phyloP scores from a whole-genome alignment of 768 basidiomycete species.

The Coprinellus micaceus region DNA sequence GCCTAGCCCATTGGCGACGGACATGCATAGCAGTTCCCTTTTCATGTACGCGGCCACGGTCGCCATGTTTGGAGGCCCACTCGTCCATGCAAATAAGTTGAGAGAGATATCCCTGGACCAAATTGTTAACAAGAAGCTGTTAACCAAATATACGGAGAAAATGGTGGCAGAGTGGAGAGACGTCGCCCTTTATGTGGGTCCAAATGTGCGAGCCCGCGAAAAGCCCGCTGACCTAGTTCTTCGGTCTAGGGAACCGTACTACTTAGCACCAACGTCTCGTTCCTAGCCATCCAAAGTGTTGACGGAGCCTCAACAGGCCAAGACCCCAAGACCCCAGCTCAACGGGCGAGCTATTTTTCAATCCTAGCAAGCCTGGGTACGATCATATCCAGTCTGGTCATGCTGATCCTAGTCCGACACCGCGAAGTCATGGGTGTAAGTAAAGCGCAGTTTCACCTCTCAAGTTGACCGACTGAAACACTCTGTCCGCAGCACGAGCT shows the following conservation, averaged over 20 bases:
- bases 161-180: slow-evolving; percentile 43
- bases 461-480: neutral
- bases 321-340: slow-evolving; percentile 3
- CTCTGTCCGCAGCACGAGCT: slow-evolving; percentile 1
- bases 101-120: slow-evolving; percentile 45
- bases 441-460: slow-evolving; percentile 21
- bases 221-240: neutral
- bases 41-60: slow-evolving; percentile 34
- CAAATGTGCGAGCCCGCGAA: neutral
- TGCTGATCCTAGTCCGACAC: slow-evolving; percentile 6
- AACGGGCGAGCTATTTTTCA: slow-evolving; percentile 14
- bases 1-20: neutral
- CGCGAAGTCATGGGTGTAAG: slow-evolving; percentile 5
- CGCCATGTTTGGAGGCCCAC: slow-evolving; percentile 43
- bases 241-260: slow-evolving; percentile 10
- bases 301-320: neutral
- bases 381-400: slow-evolving; percentile 10
- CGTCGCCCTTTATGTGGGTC: slow-evolving; percentile 40
- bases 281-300: slow-evolving; percentile 12
- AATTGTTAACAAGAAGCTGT: slow-evolving; percentile 34
- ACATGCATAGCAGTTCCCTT: slow-evolving; percentile 12
- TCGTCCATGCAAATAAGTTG: slow-evolving; percentile 37
- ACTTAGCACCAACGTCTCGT: slow-evolving; percentile 13
- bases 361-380: slow-evolving; percentile 11
- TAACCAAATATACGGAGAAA: slow-evolving; percentile 35